A percentile compares a stretch with the other conserved stretches of the same genome.
Evolutionary conservation across 2,329 filamentous ascomycete species (phyloP).

Genomic region (Pleomassaria siparia): DNA sequence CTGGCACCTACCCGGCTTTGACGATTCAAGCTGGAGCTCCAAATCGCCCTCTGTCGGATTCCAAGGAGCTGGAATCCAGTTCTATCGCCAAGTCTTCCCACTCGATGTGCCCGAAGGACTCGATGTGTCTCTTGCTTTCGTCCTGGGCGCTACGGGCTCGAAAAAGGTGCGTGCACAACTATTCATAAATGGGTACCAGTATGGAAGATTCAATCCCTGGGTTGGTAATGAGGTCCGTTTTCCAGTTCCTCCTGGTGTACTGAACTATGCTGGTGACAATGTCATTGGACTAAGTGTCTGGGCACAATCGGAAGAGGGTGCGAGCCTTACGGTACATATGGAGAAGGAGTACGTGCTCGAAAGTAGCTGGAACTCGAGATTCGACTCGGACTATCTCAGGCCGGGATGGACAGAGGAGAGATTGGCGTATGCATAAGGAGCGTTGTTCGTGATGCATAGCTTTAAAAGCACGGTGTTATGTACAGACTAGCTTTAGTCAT

Average conservation of each 20-base stretch:
- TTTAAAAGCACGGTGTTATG: not conserved
- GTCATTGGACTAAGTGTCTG: conserved; percentile 61
- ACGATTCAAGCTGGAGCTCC: conserved; percentile 50
- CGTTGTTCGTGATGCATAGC: not conserved
- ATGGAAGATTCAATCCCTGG: conserved; percentile 60
- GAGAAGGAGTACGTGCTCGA: conserved; percentile 57
- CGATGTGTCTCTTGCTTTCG: conserved; percentile 60
- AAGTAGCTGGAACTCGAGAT: conserved; percentile 55
- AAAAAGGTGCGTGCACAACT: conserved; percentile 56
- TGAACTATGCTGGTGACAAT: conserved; percentile 61
- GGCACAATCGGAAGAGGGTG: conserved; percentile 59
- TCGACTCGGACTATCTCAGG: conserved; percentile 52
- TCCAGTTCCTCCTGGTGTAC: conserved; percentile 61
- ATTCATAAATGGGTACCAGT: conserved; percentile 68
- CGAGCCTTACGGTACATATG: conserved; percentile 53
- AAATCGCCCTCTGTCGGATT: conserved; percentile 45
- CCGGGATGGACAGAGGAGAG: conserved; percentile 52
- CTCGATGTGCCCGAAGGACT: conserved; percentile 55
- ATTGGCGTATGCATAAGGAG: conserved; percentile 30
- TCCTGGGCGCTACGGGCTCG: conserved; percentile 50
- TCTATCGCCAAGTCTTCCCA: conserved; percentile 57
- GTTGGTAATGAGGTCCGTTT: conserved; percentile 64
- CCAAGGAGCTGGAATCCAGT: conserved; percentile 54
- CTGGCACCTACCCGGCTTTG: conserved; percentile 60
- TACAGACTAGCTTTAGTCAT: too few relatives aligned